Evolutionary conservation across 2,329 filamentous ascomycete species (phyloP).

Genomic region (Aspergillus niger): DNA sequence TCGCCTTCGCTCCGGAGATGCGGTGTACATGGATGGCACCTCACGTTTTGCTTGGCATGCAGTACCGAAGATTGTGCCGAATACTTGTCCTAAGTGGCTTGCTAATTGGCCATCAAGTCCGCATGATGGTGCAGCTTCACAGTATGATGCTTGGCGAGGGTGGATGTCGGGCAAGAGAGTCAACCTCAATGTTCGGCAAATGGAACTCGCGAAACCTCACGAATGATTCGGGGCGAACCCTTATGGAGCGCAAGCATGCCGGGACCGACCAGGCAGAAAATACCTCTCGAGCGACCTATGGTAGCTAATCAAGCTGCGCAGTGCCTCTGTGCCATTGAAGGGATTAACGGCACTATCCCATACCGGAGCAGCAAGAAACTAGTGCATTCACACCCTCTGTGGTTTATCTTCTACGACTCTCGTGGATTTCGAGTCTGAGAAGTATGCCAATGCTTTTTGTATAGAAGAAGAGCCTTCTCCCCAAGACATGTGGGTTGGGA

Average conservation of each 20-base stretch:
- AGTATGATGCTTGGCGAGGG: slow-evolving; percentile 70
- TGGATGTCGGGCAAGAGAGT: slow-evolving; percentile 90
- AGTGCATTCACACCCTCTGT: not conserved
- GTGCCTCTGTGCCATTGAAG: not conserved
- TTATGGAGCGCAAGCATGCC: not conserved
- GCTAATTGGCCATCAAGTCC: slow-evolving; percentile 67
- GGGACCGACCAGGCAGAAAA: not conserved
- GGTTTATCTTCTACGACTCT: not conserved
- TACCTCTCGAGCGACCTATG: not conserved
- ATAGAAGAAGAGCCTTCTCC: not conserved
- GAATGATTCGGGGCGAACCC: not conserved
- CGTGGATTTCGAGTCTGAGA: not conserved
- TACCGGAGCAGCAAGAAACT: not conserved
- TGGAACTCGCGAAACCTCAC: slow-evolving; percentile 45
- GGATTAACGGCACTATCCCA: not conserved
- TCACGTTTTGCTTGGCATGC: slow-evolving; percentile 93
- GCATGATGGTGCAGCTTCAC: slow-evolving; percentile 44
- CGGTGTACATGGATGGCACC: slow-evolving; percentile 80
- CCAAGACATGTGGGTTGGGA: too few species aligned
- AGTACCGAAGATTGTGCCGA: slow-evolving; percentile 80
- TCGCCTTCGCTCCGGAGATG: slow-evolving; percentile 79
- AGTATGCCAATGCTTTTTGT: not conserved
- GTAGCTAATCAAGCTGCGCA: not conserved
- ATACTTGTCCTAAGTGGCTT: slow-evolving; percentile 76
- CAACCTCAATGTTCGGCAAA: slow-evolving; percentile 91